Evolutionary conservation across 805 yeast species (phyloP).

Genomic region (Schizosaccharomyces pombe): DNA sequence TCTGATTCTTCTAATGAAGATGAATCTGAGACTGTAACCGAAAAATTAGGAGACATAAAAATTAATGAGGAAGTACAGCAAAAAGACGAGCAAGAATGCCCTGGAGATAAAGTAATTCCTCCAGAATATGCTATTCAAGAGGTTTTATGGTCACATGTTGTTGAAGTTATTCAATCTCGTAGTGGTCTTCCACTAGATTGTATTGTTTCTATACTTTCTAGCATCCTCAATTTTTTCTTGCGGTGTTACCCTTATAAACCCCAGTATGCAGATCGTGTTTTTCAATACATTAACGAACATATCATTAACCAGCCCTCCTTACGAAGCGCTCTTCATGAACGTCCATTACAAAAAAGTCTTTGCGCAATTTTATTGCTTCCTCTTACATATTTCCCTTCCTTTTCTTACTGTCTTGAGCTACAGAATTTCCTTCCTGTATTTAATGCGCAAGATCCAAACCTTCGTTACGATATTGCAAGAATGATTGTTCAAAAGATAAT

Average conservation of each 20-base stretch:
- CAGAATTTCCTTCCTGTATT: neutral
- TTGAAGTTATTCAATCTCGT: conserved; percentile 29
- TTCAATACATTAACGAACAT: conserved; percentile 19
- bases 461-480: neutral
- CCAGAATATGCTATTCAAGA: conserved; percentile 25
- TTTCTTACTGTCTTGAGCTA: conserved; percentile 2
- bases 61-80: conserved; percentile 6
- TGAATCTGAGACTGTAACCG: conserved; percentile 8
- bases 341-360: neutral
- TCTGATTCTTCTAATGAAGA: conserved; percentile 6
- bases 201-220: conserved; percentile 36
- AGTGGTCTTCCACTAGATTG: conserved; percentile 49
- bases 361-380: conserved; percentile 15
- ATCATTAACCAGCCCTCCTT: neutral
- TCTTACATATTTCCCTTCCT: conserved; percentile 1
- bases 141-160: conserved; percentile 42
- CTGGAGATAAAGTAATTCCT: conserved; percentile 6
- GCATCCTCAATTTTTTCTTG: conserved; percentile 40
- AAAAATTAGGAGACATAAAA: conserved; percentile 8
- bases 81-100: conserved; percentile 5
- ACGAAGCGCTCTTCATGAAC: neutral
- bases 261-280: conserved; percentile 37
- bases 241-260: conserved; percentile 40
- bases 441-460: neutral
- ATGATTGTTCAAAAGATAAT: conserved; percentile 3